Conservation (phyloP, 345 rosid species). For the Camelina laxa region DNA sequence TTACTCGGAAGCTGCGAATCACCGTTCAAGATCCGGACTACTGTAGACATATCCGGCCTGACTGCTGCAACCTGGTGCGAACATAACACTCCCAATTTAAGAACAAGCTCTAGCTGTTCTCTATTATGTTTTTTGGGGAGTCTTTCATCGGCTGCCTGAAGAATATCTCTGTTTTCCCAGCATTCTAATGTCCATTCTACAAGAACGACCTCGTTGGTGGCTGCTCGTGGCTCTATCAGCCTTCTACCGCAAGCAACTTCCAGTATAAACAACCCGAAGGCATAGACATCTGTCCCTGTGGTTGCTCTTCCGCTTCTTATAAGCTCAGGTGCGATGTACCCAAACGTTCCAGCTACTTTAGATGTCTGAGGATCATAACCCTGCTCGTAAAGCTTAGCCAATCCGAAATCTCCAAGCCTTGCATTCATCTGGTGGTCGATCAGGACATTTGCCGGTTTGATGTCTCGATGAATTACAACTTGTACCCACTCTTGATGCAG, state of each 20-base stretch:
- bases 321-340: conserved; percentile 52
- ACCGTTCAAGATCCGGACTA: conserved; percentile 20
- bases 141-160: conserved; percentile 16
- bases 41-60: conserved; percentile 32
- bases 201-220: conserved; percentile 59
- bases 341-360: conserved; percentile 46
- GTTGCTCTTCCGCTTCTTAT: conserved; percentile 48
- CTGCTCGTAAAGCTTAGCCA: conserved; percentile 47
- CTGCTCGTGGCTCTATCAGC: conserved; percentile 47
- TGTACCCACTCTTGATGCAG: conserved; percentile 56
- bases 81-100: conserved; percentile 35
- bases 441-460: conserved; percentile 47
- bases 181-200: conserved; percentile 17
- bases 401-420: conserved; percentile 53
- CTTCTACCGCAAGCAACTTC: conserved; percentile 54
- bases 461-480: conserved; percentile 52
- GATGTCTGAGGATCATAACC: conserved; percentile 44
- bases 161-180: conserved; percentile 32
- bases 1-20: conserved; percentile 6
- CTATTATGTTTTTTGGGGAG: neutral
- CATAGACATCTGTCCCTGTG: conserved; percentile 43
- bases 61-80: neutral
- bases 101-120: conserved; percentile 18
- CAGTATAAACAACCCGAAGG: conserved; percentile 43
- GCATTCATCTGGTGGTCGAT: conserved; percentile 48